Evolutionary conservation across 2,329 filamentous ascomycete species (phyloP).

Genomic region (Pyrenophora seminiperda): DNA sequence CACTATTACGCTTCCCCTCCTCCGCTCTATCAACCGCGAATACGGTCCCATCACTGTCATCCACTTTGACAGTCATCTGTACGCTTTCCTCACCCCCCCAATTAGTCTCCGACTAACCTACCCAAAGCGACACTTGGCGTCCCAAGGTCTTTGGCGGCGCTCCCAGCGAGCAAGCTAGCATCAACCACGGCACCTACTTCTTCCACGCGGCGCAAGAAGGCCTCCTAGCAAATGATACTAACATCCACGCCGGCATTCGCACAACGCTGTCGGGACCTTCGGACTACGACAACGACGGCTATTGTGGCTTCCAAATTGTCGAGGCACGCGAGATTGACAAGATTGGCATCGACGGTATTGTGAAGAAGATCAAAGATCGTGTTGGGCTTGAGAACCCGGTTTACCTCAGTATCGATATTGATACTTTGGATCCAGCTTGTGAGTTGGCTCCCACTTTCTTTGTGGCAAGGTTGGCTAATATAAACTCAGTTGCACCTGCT

Average conservation of each 20-base stretch:
- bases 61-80: slow-evolving; percentile 67
- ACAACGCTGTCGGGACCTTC: slow-evolving; percentile 78
- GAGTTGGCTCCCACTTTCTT: slow-evolving; percentile 33
- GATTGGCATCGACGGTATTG: slow-evolving; percentile 73
- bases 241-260: slow-evolving; percentile 86
- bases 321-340: slow-evolving; percentile 74
- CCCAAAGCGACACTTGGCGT: slow-evolving; percentile 63
- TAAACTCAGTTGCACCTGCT: slow-evolving; percentile 67
- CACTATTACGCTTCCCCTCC: slow-evolving; percentile 64
- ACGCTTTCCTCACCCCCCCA: slow-evolving; percentile 16
- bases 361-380: slow-evolving; percentile 74
- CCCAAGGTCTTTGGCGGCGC: slow-evolving; percentile 87
- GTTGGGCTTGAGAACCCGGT: slow-evolving; percentile 77
- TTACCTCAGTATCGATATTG: slow-evolving; percentile 85
- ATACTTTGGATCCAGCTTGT: slow-evolving; percentile 84
- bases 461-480: slow-evolving; percentile 5
- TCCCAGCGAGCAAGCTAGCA: slow-evolving; percentile 72
- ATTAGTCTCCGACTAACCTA: neutral
- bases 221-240: slow-evolving; percentile 77
- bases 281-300: slow-evolving; percentile 85
- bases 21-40: slow-evolving; percentile 64
- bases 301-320: slow-evolving; percentile 82
- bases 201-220: slow-evolving; percentile 81
- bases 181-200: slow-evolving; percentile 91
- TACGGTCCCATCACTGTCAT: slow-evolving; percentile 71